A percentile compares a stretch with the other conserved stretches of the same genome.
Evolutionary conservation across 169 alveolate species (phyloP).

Genomic region (Cardiosporidium cionae): DNA sequence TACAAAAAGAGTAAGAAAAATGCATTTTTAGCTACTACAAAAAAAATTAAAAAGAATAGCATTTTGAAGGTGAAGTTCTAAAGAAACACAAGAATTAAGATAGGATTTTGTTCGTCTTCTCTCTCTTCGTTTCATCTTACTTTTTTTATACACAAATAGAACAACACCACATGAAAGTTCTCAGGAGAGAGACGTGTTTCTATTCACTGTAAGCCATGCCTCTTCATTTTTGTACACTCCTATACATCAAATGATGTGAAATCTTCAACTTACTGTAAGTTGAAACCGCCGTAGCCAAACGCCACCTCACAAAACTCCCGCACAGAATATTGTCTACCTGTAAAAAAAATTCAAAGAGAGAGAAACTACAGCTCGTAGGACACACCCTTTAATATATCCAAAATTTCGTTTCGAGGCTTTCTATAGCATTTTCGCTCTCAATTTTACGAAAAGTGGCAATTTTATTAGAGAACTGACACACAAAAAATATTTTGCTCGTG

Average conservation of each 20-base stretch:
- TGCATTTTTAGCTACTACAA: constrained; percentile 32
- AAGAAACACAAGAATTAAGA: background rate
- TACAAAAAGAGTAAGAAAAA: background rate
- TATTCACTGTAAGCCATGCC: no score
- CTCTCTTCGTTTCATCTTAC: background rate
- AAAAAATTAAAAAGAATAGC: constrained; percentile 41
- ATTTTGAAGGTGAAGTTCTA: constrained; percentile 23
- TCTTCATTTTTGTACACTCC: no score
- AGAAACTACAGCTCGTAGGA: background rate
- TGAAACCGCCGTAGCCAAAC: constrained; percentile 16
- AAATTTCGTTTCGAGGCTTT: no score
- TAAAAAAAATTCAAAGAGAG: background rate
- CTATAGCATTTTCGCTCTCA: no score
- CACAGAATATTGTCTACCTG: constrained; percentile 31
- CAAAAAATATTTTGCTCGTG: no score
- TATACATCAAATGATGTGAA: no score
- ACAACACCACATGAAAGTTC: no score
- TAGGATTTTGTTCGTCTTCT: background rate
- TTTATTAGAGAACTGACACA: no score
- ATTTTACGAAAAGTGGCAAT: no score
- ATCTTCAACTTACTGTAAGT: background rate
- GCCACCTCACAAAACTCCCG: constrained; percentile 23
- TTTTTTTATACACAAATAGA: no score
- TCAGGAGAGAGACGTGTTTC: no score
- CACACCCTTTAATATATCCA: no score